These are phyloP conservation scores for Wakefieldia striispora DNA, from an alignment of 768 basidiomycete genomes.

Conservation along the genomic window DNA sequence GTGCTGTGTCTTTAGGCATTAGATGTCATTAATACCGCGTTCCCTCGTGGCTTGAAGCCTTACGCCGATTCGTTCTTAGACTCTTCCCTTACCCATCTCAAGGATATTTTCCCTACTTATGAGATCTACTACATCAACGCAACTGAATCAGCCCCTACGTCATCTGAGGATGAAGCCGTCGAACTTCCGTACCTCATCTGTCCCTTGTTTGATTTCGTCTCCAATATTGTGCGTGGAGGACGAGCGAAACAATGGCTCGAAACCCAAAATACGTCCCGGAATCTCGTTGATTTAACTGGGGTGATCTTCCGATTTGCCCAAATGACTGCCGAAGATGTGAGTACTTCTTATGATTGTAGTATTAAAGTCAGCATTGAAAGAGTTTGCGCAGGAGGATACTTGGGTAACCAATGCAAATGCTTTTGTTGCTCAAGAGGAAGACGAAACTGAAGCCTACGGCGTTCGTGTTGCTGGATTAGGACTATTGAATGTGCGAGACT, in stretches of 20 bases:
- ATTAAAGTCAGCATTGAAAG: background rate
- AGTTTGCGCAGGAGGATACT: conserved; percentile 67
- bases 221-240: conserved; percentile 61
- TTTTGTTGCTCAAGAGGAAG: conserved; percentile 94
- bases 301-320: conserved; percentile 70
- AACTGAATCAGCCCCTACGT: conserved; percentile 52
- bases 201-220: conserved; percentile 79
- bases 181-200: conserved; percentile 76
- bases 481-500: conserved; percentile 59
- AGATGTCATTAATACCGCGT: conserved; percentile 75
- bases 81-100: conserved; percentile 58
- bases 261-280: conserved; percentile 28
- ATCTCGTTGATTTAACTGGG: conserved; percentile 49
- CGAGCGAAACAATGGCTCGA: conserved; percentile 66
- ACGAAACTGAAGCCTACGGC: conserved; percentile 80
- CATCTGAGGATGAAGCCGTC: conserved; percentile 74
- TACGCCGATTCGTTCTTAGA: conserved; percentile 62
- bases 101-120: conserved; percentile 57
- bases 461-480: conserved; percentile 85
- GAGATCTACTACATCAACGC: conserved; percentile 58
- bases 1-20: conserved; percentile 55
- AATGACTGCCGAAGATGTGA: conserved; percentile 88
- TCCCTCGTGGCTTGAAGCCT: conserved; percentile 68
- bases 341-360: conserved; percentile 21
- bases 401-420: conserved; percentile 90